Conservation (phyloP, 2,329 filamentous ascomycete species). For the Phaeosphaeriaceae sp. region DNA sequence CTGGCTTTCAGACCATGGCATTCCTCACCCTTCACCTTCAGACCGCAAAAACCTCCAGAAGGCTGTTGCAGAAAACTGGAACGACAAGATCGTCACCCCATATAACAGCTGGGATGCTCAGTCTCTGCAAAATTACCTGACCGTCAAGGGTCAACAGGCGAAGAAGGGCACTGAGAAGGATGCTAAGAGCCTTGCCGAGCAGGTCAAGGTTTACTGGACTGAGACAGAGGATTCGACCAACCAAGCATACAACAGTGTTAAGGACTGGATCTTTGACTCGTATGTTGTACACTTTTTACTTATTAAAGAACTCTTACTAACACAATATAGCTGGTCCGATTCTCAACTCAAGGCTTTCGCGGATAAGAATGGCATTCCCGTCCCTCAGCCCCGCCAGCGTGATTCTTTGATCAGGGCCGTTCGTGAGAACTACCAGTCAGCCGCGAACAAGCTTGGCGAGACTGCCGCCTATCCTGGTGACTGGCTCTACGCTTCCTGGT, state of each 20-base stretch:
- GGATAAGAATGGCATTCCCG: conserved; percentile 84
- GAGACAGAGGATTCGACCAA: conserved; percentile 80
- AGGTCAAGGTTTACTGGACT: conserved; percentile 77
- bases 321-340: conserved; percentile 75
- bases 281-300: conserved; percentile 44
- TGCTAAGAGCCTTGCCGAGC: conserved; percentile 70
- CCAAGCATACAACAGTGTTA: conserved; percentile 72
- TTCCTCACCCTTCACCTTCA: conserved; percentile 87
- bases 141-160: conserved; percentile 72
- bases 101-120: conserved; percentile 79
- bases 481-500: conserved; percentile 92
- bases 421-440: conserved; percentile 79
- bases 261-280: conserved; percentile 91
- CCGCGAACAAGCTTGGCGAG: conserved; percentile 78
- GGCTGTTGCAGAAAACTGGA: conserved; percentile 90
- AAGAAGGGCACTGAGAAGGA: conserved; percentile 70
- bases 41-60: conserved; percentile 95
- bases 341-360: conserved; percentile 93
- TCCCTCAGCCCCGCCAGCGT: conserved; percentile 84
- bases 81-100: conserved; percentile 73
- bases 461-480: conserved; percentile 87
- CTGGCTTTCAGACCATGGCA: conserved; percentile 91
- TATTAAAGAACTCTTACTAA: conserved; percentile 46
- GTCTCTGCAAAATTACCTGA: conserved; percentile 71
- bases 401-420: conserved; percentile 80